Evolutionary conservation across 2,329 filamentous ascomycete genomes (phyloP).

Genomic region (Neofusicoccum parvum): DNA sequence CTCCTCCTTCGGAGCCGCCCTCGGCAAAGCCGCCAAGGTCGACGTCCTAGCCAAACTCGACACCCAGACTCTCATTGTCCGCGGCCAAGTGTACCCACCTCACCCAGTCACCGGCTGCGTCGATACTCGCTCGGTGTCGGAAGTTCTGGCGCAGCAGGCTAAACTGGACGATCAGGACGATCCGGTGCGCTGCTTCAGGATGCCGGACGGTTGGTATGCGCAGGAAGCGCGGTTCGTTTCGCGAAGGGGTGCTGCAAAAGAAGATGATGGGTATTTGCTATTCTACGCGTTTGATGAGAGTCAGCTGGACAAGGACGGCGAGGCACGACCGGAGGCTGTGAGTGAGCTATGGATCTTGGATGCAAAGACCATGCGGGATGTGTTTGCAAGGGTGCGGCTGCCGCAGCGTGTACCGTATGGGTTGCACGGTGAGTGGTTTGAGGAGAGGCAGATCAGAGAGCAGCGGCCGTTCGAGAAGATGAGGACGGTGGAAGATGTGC

Average conservation of each 20-base stretch:
- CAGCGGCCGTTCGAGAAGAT: conserved; percentile 48
- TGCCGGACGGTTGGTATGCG: conserved; percentile 64
- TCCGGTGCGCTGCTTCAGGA: conserved; percentile 62
- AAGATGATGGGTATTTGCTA: conserved; percentile 69
- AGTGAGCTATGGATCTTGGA: conserved; percentile 72
- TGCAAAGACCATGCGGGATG: conserved; percentile 61
- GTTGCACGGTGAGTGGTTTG: conserved; percentile 66
- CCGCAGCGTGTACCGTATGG: conserved; percentile 72
- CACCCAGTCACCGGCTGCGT: conserved; percentile 62
- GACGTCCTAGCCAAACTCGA: conserved; percentile 67
- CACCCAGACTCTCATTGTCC: conserved; percentile 53
- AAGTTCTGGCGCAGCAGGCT: conserved; percentile 51
- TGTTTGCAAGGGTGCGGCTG: conserved; percentile 61
- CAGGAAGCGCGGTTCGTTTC: conserved; percentile 70
- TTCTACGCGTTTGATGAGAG: conserved; percentile 72
- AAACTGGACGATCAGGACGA: conserved; percentile 43
- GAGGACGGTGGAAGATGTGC: conserved; percentile 29
- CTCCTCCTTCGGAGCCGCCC: conserved; percentile 59
- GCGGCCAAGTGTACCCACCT: conserved; percentile 52
- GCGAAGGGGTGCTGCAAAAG: conserved; percentile 41
- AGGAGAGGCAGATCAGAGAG: conserved; percentile 52
- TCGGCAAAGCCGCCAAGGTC: conserved; percentile 68
- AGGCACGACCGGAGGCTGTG: conserved; percentile 42
- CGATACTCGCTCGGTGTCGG: conserved; percentile 57
- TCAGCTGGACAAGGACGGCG: conserved; percentile 58